phyloP scores from a whole-genome alignment of 2,329 filamentous ascomycete species.

The Pyricularia sp. region DNA sequence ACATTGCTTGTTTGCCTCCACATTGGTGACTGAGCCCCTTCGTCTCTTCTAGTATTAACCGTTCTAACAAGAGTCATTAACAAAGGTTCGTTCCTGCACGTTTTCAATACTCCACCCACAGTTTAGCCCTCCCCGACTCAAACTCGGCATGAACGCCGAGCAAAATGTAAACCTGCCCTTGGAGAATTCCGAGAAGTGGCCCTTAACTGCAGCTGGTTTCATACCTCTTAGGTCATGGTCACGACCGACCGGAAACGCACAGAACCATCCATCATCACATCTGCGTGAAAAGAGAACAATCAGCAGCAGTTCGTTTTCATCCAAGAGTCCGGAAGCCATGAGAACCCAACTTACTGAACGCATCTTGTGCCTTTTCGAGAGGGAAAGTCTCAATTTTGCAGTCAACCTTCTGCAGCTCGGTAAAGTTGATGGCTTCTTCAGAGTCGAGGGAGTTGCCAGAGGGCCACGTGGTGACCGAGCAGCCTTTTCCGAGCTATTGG shows the following conservation, averaged over 20 bases:
- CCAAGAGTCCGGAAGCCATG: background rate
- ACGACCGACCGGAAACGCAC: background rate
- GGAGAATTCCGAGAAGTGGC: background rate
- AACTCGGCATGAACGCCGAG: background rate
- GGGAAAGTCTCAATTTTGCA: conserved; percentile 58
- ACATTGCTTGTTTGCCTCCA: too few species aligned
- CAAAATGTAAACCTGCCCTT: background rate
- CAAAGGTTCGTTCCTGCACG: background rate
- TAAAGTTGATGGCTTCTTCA: conserved; percentile 59
- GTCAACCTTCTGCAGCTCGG: conserved; percentile 49
- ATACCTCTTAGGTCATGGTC: background rate
- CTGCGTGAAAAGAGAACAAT: background rate
- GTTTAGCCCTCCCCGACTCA: background rate
- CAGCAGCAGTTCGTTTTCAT: background rate
- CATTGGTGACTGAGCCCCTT: too few species aligned
- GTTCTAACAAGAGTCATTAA: background rate
- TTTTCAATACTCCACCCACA: background rate
- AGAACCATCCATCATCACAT: background rate
- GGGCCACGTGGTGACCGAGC: conserved; percentile 54
- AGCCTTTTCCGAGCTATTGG: conserved; percentile 29
- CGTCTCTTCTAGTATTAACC: too few species aligned
- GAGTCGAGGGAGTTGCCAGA: conserved; percentile 54
- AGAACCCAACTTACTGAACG: conserved; percentile 17
- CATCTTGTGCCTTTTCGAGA: conserved; percentile 38
- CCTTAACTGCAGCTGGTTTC: background rate